Evolutionary conservation across 140 eudicot species (phyloP).

Genomic region (Ambrosia hybrid): DNA sequence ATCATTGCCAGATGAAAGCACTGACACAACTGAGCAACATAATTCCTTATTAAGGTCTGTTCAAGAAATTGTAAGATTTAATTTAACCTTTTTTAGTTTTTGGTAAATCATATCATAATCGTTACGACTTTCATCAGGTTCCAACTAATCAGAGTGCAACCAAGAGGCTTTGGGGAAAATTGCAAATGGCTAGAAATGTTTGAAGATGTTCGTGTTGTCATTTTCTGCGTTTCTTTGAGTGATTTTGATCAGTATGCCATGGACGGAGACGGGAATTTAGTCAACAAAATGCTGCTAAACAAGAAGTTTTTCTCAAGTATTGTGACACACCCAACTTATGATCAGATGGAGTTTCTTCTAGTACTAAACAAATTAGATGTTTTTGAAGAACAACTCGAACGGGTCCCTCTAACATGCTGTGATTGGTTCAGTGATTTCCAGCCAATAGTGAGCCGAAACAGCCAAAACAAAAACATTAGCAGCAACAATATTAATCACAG

Average conservation of each 20-base stretch:
- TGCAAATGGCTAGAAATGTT: slow-evolving; percentile 95
- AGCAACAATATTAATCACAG: slow-evolving; percentile 58
- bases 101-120: too few species aligned
- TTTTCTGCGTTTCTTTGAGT: slow-evolving; percentile 73
- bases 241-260: slow-evolving; percentile 61
- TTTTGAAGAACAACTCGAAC: slow-evolving; percentile 82
- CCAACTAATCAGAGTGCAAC: slow-evolving; percentile 87
- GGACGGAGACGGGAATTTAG: slow-evolving; percentile 51
- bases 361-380: slow-evolving; percentile 71
- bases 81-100: too few species aligned
- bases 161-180: slow-evolving; percentile 81
- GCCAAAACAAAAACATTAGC: slow-evolving; percentile 45
- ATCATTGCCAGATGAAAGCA: slow-evolving; percentile 49
- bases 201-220: slow-evolving; percentile 86
- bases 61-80: neutral
- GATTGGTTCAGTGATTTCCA: slow-evolving; percentile 90
- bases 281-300: slow-evolving; percentile 77
- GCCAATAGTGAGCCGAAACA: slow-evolving; percentile 69
- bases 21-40: slow-evolving; percentile 50
- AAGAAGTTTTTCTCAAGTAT: slow-evolving; percentile 74
- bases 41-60: slow-evolving; percentile 70
- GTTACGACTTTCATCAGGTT: slow-evolving; percentile 36
- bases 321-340: slow-evolving; percentile 80
- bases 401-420: slow-evolving; percentile 54
- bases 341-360: slow-evolving; percentile 80